These are phyloP conservation scores for Penicillium odoratum DNA, from an alignment of 495 filamentous ascomycete species.

Conservation along the genomic window DNA sequence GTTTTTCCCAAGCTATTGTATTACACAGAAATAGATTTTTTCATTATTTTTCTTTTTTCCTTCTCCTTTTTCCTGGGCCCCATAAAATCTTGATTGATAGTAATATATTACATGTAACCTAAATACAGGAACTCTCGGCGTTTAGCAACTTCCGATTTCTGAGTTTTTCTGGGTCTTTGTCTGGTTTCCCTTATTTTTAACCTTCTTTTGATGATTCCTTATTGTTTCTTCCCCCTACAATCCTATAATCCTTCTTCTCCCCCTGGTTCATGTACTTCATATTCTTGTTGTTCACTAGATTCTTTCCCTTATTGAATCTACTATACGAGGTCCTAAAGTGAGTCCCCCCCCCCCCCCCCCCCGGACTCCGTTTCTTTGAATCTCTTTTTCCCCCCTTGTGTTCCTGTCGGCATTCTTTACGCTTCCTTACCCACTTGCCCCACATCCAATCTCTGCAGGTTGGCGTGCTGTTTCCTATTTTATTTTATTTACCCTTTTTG, in stretches of 20 bases:
- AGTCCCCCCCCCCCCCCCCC: conserved; percentile 9
- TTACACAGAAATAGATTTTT: conserved; percentile 7
- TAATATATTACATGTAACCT: conserved; percentile 11
- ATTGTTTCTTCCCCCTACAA: conserved; percentile 8
- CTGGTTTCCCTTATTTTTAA: conserved; percentile 31
- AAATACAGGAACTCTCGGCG: conserved; percentile 28
- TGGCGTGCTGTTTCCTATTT: conserved; percentile 16
- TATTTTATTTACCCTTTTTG: conserved; percentile 3
- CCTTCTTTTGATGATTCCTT: conserved; percentile 31
- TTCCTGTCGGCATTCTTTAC: conserved; percentile 30
- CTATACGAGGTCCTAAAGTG: conserved; percentile 11
- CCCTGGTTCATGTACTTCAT: conserved; percentile 7
- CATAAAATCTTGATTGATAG: background rate
- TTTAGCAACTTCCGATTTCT: conserved; percentile 32
- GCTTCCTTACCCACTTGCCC: conserved; percentile 20
- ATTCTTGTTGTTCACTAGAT: background rate
- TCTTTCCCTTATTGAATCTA: conserved; percentile 17
- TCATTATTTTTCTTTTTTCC: conserved; percentile 8
- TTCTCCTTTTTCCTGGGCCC: background rate
- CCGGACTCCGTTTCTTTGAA: conserved; percentile 5
- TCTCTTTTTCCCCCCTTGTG: conserved; percentile 13
- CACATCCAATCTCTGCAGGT: conserved; percentile 32
- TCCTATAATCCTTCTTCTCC: too few species aligned
- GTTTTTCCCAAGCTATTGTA: conserved; percentile 22
- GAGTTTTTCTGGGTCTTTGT: conserved; percentile 18